Percentiles rank a stretch among this genome's conserved stretches.
phyloP scores from a whole-genome alignment of 306 rosid genomes.

The Mucuna pruriens region DNA sequence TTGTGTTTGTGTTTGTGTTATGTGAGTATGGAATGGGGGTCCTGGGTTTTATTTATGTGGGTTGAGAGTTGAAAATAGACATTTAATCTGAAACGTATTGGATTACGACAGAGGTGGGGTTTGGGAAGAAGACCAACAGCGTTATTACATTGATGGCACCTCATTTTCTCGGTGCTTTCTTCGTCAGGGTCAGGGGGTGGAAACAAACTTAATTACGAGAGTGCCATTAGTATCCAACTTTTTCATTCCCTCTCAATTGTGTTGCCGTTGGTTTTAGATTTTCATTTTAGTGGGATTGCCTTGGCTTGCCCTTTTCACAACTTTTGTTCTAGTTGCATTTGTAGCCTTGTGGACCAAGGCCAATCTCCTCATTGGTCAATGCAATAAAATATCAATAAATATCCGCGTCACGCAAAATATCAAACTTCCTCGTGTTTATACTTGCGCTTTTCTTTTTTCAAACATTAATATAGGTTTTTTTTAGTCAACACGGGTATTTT shows the following conservation, averaged over 20 bases:
- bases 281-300: constrained; percentile 27
- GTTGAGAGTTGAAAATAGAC: too few species aligned
- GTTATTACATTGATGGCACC: too few species aligned
- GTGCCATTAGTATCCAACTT: neutral
- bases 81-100: too few species aligned
- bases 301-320: neutral
- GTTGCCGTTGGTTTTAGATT: constrained; percentile 35
- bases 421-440: neutral
- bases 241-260: neutral
- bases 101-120: constrained; percentile 43
- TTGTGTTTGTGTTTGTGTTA: constrained; percentile 5
- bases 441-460: neutral
- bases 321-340: neutral
- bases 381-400: neutral
- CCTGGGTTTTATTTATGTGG: constrained; percentile 7
- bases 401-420: neutral
- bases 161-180: constrained; percentile 28
- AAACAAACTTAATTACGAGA: constrained; percentile 20
- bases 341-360: constrained; percentile 25
- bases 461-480: too few species aligned
- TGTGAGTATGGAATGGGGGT: neutral
- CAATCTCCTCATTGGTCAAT: neutral
- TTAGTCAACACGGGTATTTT: too few species aligned
- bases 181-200: neutral
- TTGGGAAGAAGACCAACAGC: neutral